Base-by-base conservation (phyloP, 345 rosid genomes). In the Clausena lansium region DNA sequence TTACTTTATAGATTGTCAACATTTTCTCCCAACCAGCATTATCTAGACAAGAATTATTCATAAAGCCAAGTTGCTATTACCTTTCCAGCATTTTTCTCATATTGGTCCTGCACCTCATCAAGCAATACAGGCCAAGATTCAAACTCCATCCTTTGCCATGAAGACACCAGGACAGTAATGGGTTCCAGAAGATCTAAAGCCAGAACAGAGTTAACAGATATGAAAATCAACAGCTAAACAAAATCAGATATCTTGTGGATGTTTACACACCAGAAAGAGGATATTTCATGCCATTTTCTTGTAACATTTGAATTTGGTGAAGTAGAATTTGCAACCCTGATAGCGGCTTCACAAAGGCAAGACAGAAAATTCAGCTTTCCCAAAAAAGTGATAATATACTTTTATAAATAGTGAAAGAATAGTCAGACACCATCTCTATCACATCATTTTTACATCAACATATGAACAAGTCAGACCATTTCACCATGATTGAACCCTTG, bases 111-210 rank as follows among this genome's bases (percentile, higher is more conserved):
- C 84, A 93, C 97, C 79, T 92, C 98, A 84, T 95, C 89, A 36
- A 95, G 90, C 91, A 95, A 82, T 8, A 86, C 88, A 55, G 98
- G 94, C 97, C 96, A 91, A 30, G 90, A 85, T 66, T 91, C 97
- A 68, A 88, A 87, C 81, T 95, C 99, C 89, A 92, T 76, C 86
- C 87, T 91, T 85, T 95, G 93, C 98, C 99, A 95, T 22, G 88
- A 85, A 85, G 89, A 84, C 36, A 88, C 89, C 73, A 95, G 85
- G 47, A 82, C 64, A 81, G 79, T 55, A 79, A 95, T 83, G 66
- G 96, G 98, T 82, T 90, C 90, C 83, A 93, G 52, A 74, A 87
- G 84, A 81, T 83, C 98, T 95, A 71, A 77, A 27, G 72, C 59
- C 61, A 83, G 6, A 59, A 54, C 15, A 38, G 67, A 52, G 54